Base-by-base conservation (phyloP, 2,329 filamentous ascomycete species). In the Parastagonospora nodorum region DNA sequence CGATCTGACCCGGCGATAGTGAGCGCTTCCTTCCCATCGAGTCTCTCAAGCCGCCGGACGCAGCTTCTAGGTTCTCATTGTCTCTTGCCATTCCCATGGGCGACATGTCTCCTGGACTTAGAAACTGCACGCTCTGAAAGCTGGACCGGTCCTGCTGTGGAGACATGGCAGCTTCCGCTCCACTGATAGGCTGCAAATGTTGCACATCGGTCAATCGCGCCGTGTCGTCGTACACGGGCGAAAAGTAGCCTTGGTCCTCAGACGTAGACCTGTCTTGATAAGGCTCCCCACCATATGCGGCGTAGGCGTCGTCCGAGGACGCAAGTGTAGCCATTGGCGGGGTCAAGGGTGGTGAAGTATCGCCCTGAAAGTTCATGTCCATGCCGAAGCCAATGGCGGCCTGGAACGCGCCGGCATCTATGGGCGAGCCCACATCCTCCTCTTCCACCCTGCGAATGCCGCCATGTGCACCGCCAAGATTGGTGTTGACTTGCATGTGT, bases 11-110 rank as follows among this genome's bases (percentile, higher is more conserved):
- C 10, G 78, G 75, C 38, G 79, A 80, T 14, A 79, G 67, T 7
- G 78, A 80, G 39, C 77, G 70, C 49, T 75, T 74, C 84, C 79
- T 60, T 75, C 84, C 66, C 41, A 55, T 55, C 4, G 71, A 67
- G 12, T 66, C 61, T 32, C 67, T 62, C 31, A 66, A 58, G 44
- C 60, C 57, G 32, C 51, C 55, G 24, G 57, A 57, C 15, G 63
- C 67, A 41, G 80, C 79, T 72, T 93, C 89, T 40, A 87, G 66
- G 50, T 80, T 75, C 6, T 74, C 76, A 67, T 88, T 81, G 69
- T 88, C 85, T n/a, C 84, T 84, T 30, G 85, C 73, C 48, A 79
- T 77, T 15, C 80, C 77, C n/a, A 67, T 73, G 28, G 74, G 69
- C 36, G 74, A 71, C 31, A 66, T 62, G 14, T 72, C 71, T 14